A percentile compares a stretch with the other conserved stretches of the same genome.
Conservation (phyloP, 768 basidiomycete species). For the Macrolepiota albuminosa region DNA sequence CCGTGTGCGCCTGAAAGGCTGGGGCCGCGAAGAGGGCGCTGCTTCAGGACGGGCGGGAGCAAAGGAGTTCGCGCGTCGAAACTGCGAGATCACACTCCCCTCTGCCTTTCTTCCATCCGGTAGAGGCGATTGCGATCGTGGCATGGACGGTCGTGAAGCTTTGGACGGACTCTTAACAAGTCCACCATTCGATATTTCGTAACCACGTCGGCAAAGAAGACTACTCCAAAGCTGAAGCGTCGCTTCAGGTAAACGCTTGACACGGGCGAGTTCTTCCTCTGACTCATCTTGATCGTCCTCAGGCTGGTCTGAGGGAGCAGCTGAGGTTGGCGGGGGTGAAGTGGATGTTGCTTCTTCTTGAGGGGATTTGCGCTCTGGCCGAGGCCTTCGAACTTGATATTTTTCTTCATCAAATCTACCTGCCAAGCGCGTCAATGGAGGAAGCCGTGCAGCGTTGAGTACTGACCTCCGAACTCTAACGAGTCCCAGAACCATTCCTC, state of each 20-base stretch:
- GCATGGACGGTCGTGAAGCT: slow-evolving; percentile 14
- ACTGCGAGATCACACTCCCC: slow-evolving; percentile 50
- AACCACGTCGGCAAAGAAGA: slow-evolving; percentile 64
- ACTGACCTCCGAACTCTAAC: slow-evolving; percentile 62
- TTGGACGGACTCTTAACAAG: slow-evolving; percentile 62
- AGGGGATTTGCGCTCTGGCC: slow-evolving; percentile 48
- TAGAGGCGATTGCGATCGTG: slow-evolving; percentile 14
- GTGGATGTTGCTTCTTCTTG: slow-evolving; percentile 20
- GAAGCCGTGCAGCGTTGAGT: not conserved
- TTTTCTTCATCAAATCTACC: slow-evolving; percentile 60
- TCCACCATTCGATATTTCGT: slow-evolving; percentile 52
- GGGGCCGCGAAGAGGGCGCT: slow-evolving; percentile 22
- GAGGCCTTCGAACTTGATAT: slow-evolving; percentile 56
- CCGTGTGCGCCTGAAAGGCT: slow-evolving; percentile 43
- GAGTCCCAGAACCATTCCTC: slow-evolving; percentile 98
- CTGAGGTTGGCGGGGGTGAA: slow-evolving; percentile 16
- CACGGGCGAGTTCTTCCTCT: slow-evolving; percentile 54
- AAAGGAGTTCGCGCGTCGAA: slow-evolving; percentile 64
- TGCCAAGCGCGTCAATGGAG: slow-evolving; percentile 15
- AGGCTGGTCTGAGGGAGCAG: slow-evolving; percentile 16
- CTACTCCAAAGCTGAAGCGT: slow-evolving; percentile 69
- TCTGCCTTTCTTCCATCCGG: slow-evolving; percentile 13
- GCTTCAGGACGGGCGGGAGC: slow-evolving; percentile 30
- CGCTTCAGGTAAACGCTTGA: slow-evolving; percentile 55
- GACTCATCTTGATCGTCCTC: slow-evolving; percentile 26